phyloP scores from a whole-genome alignment of 2,329 filamentous ascomycete species.

The Sclerotinia sclerotiorum region DNA sequence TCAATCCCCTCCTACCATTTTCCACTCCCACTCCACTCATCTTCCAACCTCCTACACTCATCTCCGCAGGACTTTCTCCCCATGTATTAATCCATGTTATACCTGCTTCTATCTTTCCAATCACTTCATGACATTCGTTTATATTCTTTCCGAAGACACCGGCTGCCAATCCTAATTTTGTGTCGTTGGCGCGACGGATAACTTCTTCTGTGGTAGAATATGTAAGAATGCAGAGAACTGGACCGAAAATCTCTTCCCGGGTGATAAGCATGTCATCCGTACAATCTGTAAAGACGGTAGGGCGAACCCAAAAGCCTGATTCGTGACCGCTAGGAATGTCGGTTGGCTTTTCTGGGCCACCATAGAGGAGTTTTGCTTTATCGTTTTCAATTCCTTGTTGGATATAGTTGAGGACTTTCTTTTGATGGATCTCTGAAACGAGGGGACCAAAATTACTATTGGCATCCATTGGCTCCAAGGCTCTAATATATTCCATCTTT shows the following conservation, averaged over 20 bases:
- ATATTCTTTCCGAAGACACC: constrained; percentile 80
- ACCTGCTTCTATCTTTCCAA: constrained; percentile 72
- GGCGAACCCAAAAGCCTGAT: constrained; percentile 78
- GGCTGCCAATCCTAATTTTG: constrained; percentile 75
- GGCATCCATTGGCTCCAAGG: constrained; percentile 70
- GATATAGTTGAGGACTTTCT: constrained; percentile 79
- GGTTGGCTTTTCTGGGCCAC: constrained; percentile 60
- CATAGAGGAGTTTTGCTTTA: constrained; percentile 70
- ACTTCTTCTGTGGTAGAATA: constrained; percentile 71
- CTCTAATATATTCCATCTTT: constrained; percentile 68
- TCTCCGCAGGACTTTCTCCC: constrained; percentile 90
- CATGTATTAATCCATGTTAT: constrained; percentile 94
- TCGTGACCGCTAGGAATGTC: constrained; percentile 41
- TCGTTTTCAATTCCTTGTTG: constrained; percentile 71
- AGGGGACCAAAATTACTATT: constrained; percentile 82
- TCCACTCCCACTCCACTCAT: constrained; percentile 84
- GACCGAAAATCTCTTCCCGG: constrained; percentile 83
- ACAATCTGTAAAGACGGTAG: constrained; percentile 85
- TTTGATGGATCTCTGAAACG: constrained; percentile 69
- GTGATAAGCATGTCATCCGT: constrained; percentile 78
- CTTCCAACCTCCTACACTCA: constrained; percentile 93
- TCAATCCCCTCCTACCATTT: constrained; percentile 76
- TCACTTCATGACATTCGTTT: constrained; percentile 69
- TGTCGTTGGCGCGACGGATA: constrained; percentile 71
- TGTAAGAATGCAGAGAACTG: constrained; percentile 77